Evolutionary conservation across 2,329 filamentous ascomycete genomes (phyloP).

Genomic region (Emergomyces pasteurianus): DNA sequence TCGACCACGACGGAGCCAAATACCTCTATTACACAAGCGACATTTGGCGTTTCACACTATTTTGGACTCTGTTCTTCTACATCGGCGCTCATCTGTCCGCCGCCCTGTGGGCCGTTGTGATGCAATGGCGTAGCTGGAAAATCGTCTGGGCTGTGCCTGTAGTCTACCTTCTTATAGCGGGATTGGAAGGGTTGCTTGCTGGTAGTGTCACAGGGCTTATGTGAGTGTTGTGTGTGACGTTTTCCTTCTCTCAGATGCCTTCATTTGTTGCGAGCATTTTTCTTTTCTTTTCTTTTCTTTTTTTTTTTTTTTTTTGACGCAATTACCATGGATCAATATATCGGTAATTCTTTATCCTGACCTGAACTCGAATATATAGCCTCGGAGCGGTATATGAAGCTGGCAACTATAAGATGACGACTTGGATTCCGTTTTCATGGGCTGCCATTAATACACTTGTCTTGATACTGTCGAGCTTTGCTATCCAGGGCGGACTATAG

Average conservation of each 20-base stretch:
- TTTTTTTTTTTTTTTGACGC: background rate
- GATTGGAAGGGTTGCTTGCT: conserved; percentile 63
- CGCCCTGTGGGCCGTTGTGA: conserved; percentile 56
- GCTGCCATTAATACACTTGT: conserved; percentile 71
- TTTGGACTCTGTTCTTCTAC: conserved; percentile 76
- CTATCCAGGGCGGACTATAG: conserved; percentile 80
- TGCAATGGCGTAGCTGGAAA: conserved; percentile 46
- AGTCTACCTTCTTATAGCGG: conserved; percentile 59
- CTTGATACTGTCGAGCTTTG: conserved; percentile 76
- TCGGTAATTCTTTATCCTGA: background rate
- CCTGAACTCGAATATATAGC: conserved; percentile 31
- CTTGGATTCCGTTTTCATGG: conserved; percentile 88
- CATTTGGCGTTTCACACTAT: conserved; percentile 76
- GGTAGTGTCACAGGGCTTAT: conserved; percentile 71
- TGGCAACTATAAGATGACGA: conserved; percentile 82
- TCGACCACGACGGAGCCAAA: conserved; percentile 42
- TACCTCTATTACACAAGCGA: conserved; percentile 65
- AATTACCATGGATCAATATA: too few species aligned
- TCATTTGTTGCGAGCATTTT: background rate
- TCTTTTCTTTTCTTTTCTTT: too few species aligned
- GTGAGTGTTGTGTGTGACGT: conserved; percentile 38
- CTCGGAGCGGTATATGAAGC: conserved; percentile 69
- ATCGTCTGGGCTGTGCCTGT: conserved; percentile 59
- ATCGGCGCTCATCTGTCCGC: conserved; percentile 62
- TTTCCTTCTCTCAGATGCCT: too few species aligned